Conservation (phyloP, 345 rosid species). For the Citrus hindsii region DNA sequence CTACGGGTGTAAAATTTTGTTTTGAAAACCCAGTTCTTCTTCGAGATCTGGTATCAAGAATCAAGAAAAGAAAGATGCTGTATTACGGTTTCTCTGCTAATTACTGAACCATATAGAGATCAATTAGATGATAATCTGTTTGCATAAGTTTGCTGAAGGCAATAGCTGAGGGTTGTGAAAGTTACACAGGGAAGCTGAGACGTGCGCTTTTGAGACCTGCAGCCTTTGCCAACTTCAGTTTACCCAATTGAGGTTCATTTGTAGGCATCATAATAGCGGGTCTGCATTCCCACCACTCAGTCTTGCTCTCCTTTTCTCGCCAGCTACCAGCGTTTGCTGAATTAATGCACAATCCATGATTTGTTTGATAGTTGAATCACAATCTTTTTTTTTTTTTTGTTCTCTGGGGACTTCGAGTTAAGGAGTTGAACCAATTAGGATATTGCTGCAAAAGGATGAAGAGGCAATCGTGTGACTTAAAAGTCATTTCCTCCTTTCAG, state of each 20-base stretch:
- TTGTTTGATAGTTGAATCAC: background rate
- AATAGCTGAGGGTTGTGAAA: background rate
- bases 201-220: background rate
- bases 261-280: background rate
- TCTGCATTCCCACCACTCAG: background rate
- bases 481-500: background rate
- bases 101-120: too few relatives aligned
- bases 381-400: background rate
- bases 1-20: too few relatives aligned
- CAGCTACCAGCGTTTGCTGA: background rate
- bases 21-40: background rate
- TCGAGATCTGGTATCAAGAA: background rate
- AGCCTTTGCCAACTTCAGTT: background rate
- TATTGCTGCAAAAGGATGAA: background rate
- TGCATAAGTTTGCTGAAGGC: background rate
- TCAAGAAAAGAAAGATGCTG: too few relatives aligned
- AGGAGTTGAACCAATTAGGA: background rate
- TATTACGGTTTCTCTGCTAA: too few relatives aligned
- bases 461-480: too few relatives aligned
- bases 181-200: background rate
- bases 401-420: background rate
- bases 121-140: background rate
- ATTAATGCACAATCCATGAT: background rate
- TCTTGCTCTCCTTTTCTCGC: background rate
- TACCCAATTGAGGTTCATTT: background rate